Percentiles rank a stretch among this genome's conserved stretches.
Evolutionary conservation across 768 basidiomycete genomes (phyloP).

Genomic region (Leccinum subgranulosum): DNA sequence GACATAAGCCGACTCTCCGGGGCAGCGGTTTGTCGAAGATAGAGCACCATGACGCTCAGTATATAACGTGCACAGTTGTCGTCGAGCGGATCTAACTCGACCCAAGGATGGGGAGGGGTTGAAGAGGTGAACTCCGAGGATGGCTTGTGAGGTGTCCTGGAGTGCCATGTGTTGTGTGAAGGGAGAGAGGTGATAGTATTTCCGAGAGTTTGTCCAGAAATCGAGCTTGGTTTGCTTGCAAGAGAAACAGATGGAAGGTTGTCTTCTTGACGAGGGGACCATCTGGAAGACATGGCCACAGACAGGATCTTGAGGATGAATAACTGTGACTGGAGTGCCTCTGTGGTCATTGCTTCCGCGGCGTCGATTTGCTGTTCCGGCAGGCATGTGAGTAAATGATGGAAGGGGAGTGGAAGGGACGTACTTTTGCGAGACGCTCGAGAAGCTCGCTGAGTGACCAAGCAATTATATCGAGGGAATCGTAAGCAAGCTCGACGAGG

Average conservation of each 20-base stretch:
- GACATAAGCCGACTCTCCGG: constrained; percentile 55
- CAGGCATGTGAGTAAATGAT: constrained; percentile 11
- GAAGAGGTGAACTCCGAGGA: constrained; percentile 40
- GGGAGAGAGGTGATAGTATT: constrained; percentile 36
- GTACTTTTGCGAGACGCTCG: constrained; percentile 74
- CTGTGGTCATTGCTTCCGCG: constrained; percentile 53
- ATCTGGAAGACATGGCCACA: constrained; percentile 74
- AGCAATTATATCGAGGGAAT: constrained; percentile 77
- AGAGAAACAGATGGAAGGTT: constrained; percentile 41
- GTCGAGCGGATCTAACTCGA: constrained; percentile 72
- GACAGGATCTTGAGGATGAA: constrained; percentile 81
- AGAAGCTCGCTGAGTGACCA: constrained; percentile 74
- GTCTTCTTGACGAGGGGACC: constrained; percentile 48
- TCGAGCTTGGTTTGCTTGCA: constrained; percentile 35
- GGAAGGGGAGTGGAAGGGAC: constrained; percentile 9
- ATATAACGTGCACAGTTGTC: constrained; percentile 81
- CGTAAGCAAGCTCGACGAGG: constrained; percentile 73
- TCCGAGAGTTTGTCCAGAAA: constrained; percentile 28
- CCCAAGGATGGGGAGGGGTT: constrained; percentile 40
- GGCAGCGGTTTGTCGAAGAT: constrained; percentile 67
- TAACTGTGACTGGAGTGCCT: constrained; percentile 82
- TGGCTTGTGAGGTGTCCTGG: constrained; percentile 33
- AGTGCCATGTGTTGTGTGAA: constrained; percentile 23
- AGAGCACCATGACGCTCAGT: constrained; percentile 78
- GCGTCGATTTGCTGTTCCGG: constrained; percentile 49